Evolutionary conservation across 768 basidiomycete genomes (phyloP), one percentile per base, ranked within the genome.

Genomic region (Hygrocybe punicea): DNA sequence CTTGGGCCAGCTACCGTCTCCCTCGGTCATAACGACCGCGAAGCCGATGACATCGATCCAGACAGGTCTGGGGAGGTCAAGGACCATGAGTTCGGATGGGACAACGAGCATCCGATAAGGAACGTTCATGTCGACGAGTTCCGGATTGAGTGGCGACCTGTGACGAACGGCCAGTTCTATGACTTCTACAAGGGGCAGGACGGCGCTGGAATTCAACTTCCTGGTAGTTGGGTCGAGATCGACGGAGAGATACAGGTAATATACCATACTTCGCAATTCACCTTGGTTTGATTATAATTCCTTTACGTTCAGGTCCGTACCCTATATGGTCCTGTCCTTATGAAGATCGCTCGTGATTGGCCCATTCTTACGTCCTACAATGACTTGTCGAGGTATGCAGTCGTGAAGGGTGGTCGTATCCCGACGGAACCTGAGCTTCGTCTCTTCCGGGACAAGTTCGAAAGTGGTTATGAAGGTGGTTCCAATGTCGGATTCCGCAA

Each of bases 361-460:
- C 96, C 97, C 0, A 73, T 96, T 33, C 71, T 92, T 57, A 84
- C 90, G 0, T 84, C 86, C 11, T 93, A 88, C 69, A 78, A 86
- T 59, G 85, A 88, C 66, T 69, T 98, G 11, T 88, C 87, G 6
- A 78, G 81, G 1, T 98, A 89, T 67, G 95, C 93, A 1, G 82
- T 71, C 40, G 85, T 86, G 48, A 89, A 93, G 63, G 95, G 95
- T n/a, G 97, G 96, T 1, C 83, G 97, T 47, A 75, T 99, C 17
- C 97, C 97, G 0, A 94, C 91, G 2, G 93, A 97, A 71, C 77
- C 86, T 0, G 97, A 98, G 73, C 80, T 97, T 37, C 79, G 86
- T 5, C 68, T 88, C 14, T 94, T 96, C 74, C 79, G 84, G 63
- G 84, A 89, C 64, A 84, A 81, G 65, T 89, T 89, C 55, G 80